phyloP scores from a whole-genome alignment of 78 protist genomes.

The Tieghemostelium lacteum region DNA sequence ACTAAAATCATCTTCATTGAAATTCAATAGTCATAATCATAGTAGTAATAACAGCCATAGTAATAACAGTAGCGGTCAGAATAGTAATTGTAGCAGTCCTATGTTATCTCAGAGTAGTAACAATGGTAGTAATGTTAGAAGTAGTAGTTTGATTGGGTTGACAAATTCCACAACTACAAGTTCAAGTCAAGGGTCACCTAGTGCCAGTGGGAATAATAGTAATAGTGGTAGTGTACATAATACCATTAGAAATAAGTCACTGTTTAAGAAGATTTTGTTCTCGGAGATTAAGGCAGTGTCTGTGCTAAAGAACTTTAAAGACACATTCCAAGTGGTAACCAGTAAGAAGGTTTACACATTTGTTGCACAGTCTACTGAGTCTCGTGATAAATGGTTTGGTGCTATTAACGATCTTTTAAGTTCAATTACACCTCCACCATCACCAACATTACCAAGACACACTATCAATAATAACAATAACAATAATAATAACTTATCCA shows the following conservation, averaged over 20 bases:
- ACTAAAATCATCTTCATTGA: not conserved
- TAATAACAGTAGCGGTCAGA: not conserved
- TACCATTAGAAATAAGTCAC: not conserved
- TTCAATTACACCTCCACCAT: constrained; percentile 39
- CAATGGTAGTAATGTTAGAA: not conserved
- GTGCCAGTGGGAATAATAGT: not conserved
- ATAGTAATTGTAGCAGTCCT: not conserved
- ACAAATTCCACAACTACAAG: not conserved
- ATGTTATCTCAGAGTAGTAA: not conserved
- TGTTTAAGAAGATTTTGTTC: constrained; percentile 46
- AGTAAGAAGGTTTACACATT: constrained; percentile 62
- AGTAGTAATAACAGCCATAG: not conserved
- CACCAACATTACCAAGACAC: constrained; percentile 17
- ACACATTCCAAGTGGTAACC: constrained; percentile 74
- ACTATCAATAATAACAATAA: not conserved
- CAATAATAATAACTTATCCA: not conserved
- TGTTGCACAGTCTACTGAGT: constrained; percentile 44
- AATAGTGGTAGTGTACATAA: not conserved
- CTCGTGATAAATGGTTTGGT: constrained; percentile 39
- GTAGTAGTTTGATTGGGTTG: not conserved
- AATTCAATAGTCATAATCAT: not conserved
- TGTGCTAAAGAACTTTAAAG: constrained; percentile 45
- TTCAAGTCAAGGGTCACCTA: not conserved
- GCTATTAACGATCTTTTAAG: constrained; percentile 12
- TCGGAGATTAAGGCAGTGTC: constrained; percentile 60